A percentile compares a stretch with the other conserved stretches of the same genome.
Conservation (phyloP, 257 asterid genomes). For the Galeopsis tetrahit region DNA sequence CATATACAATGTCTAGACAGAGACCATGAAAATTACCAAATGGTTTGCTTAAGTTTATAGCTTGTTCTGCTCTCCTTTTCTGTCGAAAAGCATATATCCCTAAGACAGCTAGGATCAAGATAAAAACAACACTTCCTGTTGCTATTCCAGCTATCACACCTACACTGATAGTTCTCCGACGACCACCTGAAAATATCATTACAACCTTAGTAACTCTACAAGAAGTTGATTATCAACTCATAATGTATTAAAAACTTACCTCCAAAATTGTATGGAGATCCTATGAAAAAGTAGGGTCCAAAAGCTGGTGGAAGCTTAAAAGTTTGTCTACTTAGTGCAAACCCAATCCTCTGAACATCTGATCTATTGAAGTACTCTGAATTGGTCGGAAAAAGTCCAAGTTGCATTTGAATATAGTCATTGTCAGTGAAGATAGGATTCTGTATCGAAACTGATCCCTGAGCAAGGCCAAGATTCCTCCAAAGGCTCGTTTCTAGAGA, state of each 20-base stretch:
- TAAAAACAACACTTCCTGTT: constrained; percentile 56
- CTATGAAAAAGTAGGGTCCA: constrained; percentile 89
- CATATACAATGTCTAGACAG: neutral
- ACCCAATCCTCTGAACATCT: constrained; percentile 74
- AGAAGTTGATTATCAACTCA: neutral
- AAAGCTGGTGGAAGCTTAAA: constrained; percentile 80
- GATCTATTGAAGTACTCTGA: constrained; percentile 66
- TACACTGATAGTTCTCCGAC: constrained; percentile 43
- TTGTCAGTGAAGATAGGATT: constrained; percentile 70
- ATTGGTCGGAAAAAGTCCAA: constrained; percentile 66
- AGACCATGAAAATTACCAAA: constrained; percentile 56
- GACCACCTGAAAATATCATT: constrained; percentile 40
- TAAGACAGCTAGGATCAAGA: constrained; percentile 61
- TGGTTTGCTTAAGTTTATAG: constrained; percentile 73
- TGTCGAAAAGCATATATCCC: constrained; percentile 74
- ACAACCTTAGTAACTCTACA: neutral
- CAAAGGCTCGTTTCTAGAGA: constrained; percentile 84
- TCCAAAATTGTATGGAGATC: constrained; percentile 64
- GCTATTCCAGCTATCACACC: constrained; percentile 66
- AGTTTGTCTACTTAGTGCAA: constrained; percentile 69
- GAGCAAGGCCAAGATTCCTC: constrained; percentile 65
- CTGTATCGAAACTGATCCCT: constrained; percentile 78
- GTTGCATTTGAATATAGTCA: constrained; percentile 78
- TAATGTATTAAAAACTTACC: constrained; percentile 40
- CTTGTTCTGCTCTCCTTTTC: constrained; percentile 83